A percentile compares a stretch with the other conserved stretches of the same genome.
These are phyloP conservation scores for Cavenderia fasciculata DNA, from an alignment of 78 protist species.

Conservation along the genomic window DNA sequence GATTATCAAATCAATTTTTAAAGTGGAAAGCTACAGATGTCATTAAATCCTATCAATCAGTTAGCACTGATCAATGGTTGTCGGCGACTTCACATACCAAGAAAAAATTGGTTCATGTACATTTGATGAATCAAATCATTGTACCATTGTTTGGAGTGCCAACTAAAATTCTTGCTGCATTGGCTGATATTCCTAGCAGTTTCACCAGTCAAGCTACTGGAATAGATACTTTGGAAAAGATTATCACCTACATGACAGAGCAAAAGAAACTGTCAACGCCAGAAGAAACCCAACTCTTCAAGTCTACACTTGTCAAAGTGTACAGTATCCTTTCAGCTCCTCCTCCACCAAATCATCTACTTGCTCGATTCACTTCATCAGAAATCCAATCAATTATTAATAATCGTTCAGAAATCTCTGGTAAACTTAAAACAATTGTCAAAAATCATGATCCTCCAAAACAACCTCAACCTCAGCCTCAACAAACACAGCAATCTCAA, in stretches of 20 bases:
- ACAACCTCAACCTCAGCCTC: not conserved
- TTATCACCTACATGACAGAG: not conserved
- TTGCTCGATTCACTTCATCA: not conserved
- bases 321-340: not conserved
- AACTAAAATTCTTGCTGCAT: not conserved
- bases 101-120: not conserved
- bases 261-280: not conserved
- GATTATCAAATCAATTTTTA: not conserved
- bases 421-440: not conserved
- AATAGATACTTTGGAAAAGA: not conserved
- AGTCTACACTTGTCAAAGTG: not conserved
- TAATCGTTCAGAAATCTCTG: not conserved
- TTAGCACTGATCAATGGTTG: constrained; percentile 11
- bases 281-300: not conserved
- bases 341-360: not conserved
- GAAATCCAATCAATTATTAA: not conserved
- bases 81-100: not conserved
- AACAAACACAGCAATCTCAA: not conserved
- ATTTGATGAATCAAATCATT: not conserved
- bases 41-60: not conserved
- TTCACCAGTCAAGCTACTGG: not conserved
- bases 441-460: not conserved
- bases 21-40: not conserved
- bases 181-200: not conserved
- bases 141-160: not conserved